These are phyloP conservation scores for Elaeis oleifera DNA, from an alignment of 202 grass and related monocot species.

Conservation along the genomic window DNA sequence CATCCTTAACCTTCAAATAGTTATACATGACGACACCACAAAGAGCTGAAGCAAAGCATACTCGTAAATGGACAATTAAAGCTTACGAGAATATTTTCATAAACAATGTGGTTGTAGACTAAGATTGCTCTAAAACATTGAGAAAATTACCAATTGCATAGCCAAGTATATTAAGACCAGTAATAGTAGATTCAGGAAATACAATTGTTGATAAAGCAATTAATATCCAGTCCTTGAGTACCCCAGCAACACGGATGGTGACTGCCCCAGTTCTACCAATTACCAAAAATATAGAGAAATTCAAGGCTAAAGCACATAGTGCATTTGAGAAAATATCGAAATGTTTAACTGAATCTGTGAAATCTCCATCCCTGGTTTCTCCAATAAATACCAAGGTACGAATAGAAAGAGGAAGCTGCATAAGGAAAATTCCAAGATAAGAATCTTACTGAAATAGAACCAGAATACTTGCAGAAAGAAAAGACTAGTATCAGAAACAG, in stretches of 20 bases:
- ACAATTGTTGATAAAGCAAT: constrained; percentile 96
- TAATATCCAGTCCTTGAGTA: constrained; percentile 99
- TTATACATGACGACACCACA: constrained; percentile 97
- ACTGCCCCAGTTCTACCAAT: constrained; percentile 98
- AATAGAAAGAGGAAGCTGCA: constrained; percentile 93
- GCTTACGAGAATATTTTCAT: not conserved
- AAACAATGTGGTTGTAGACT: not conserved
- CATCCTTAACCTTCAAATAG: constrained; percentile 99
- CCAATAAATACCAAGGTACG: constrained; percentile 91
- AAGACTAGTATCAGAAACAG: not conserved
- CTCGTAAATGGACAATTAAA: too few relatives aligned
- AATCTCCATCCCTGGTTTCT: constrained; percentile 83
- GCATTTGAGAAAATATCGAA: constrained; percentile 96
- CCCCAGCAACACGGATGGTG: constrained; percentile 95
- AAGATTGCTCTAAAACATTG: not conserved
- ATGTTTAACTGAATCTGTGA: constrained; percentile 89
- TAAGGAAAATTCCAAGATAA: constrained; percentile 24
- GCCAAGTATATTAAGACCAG: constrained; percentile 96
- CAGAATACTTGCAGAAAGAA: constrained; percentile 2
- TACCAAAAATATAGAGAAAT: constrained; percentile 98
- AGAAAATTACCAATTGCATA: constrained; percentile 84
- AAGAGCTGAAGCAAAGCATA: constrained; percentile 41
- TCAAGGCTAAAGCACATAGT: constrained; percentile 86
- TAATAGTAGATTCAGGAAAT: constrained; percentile 95
- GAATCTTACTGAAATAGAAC: not conserved